Evolutionary conservation across 2,329 filamentous ascomycete species (phyloP), one percentile per base, ranked within the genome.

Genomic region (Trichothecium sympodiale): DNA sequence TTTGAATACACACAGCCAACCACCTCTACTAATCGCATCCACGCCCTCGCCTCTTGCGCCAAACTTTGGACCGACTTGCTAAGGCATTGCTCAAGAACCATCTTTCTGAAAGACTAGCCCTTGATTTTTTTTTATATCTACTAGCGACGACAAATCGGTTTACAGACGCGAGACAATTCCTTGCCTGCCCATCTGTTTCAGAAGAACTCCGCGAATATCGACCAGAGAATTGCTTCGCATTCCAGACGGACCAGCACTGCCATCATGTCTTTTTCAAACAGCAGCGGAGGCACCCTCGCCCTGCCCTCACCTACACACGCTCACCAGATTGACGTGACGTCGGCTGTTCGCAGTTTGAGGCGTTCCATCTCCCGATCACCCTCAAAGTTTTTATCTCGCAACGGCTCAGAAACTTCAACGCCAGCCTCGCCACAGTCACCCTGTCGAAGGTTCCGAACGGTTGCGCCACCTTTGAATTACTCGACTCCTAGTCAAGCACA

Each of bases 351-450:
- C 52, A 83, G 86, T 50, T 68, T 95, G 39, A 75, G 88, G 45
- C 83, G 86, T 47, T 94, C 89, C 17, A 69, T 95, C 43, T 95
- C 88, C 38, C 76, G 87, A 49, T 95, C 89, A n/a, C 89, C 89
- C 9, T 94, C 89, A 23, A 94, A 91, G 57, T 89, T 91, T 38
- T 64, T 93, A 26, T 55, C 59, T 34, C 65, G 68, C 43, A 60
- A 69, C 25, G 52, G 54, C 43, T 73, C 76, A 17, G 7, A 20
- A 29, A 17, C 35, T 32, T 32, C 35, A 37, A 64, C 31, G 20
- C 55, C 54, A 35, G 48, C 51, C 17, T 60, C 59, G 31, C 69
- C 67, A 43, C 74, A 65, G 61, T 70, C 64, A 54, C 71, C 64
- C 54, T 71, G 56, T 57, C 67, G 61, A 46, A 53, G 57, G 48